These are phyloP conservation scores for Scheffersomyces amazonensis DNA, from an alignment of 805 yeast genomes.

Conservation along the genomic window DNA sequence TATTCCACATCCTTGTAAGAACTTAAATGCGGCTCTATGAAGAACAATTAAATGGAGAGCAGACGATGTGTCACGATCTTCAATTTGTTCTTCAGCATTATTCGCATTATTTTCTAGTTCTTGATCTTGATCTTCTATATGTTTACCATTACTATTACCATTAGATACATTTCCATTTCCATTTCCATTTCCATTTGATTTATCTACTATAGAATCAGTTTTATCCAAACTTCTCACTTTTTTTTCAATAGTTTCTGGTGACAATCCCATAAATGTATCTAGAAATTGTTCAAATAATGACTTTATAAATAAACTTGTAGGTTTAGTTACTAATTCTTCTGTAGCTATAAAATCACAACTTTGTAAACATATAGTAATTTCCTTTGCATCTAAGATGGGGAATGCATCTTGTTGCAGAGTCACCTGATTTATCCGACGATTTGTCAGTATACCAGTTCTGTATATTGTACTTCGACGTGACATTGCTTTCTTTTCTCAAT, in stretches of 20 bases:
- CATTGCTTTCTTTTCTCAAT: no score
- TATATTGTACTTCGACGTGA: constrained; percentile 30
- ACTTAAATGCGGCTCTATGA: constrained; percentile 57
- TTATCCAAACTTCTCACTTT: constrained; percentile 9
- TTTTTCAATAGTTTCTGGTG: constrained; percentile 24
- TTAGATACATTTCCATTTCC: background rate
- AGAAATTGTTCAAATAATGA: constrained; percentile 58
- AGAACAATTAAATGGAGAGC: constrained; percentile 52
- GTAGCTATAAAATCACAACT: constrained; percentile 60
- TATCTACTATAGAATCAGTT: no score
- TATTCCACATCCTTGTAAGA: constrained; percentile 71
- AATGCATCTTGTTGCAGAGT: constrained; percentile 43
- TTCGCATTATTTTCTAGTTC: constrained; percentile 3
- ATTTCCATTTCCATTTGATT: background rate
- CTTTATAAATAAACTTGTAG: constrained; percentile 54
- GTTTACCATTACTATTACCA: constrained; percentile 2
- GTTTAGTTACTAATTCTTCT: constrained; percentile 57
- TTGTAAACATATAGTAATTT: constrained; percentile 56
- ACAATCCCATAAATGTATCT: constrained; percentile 57
- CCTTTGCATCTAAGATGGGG: constrained; percentile 60
- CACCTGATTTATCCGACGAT: constrained; percentile 15
- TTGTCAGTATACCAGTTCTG: constrained; percentile 19
- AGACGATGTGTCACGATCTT: constrained; percentile 28
- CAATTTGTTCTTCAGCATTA: constrained; percentile 21
- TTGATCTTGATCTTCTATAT: constrained; percentile 5